phyloP scores from a whole-genome alignment of 2,329 filamentous ascomycete species.

The Blumeria hordei region DNA sequence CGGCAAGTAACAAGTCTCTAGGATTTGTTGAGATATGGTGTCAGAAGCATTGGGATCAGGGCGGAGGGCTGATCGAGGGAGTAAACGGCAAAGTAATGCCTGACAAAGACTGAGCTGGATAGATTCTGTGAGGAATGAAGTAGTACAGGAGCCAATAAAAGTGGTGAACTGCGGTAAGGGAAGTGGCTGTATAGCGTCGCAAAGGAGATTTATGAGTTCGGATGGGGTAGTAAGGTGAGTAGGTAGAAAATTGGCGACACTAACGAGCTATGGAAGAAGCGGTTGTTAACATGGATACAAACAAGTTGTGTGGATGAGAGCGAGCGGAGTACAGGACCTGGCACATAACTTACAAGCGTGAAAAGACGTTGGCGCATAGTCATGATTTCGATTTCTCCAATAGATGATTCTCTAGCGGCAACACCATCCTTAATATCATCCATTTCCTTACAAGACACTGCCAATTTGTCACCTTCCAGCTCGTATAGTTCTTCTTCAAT shows the following conservation, averaged over 20 bases:
- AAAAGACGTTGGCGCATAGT: constrained; percentile 12
- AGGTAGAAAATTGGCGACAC: constrained; percentile 17
- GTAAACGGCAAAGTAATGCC: constrained; percentile 24
- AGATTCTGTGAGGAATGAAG: constrained; percentile 15
- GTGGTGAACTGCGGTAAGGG: constrained; percentile 17
- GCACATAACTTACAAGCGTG: constrained; percentile 8
- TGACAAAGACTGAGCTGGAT: constrained; percentile 26
- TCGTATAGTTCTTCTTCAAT: constrained; percentile 2
- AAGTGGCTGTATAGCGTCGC: constrained; percentile 17
- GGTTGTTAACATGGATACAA: too few relatives aligned
- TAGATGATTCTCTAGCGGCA: constrained; percentile 4
- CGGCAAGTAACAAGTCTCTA: constrained; percentile 29
- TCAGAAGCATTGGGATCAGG: constrained; percentile 15
- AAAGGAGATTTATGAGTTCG: constrained; percentile 24
- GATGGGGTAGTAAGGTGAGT: constrained; percentile 22
- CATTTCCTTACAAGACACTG: not conserved
- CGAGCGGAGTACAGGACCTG: too few relatives aligned
- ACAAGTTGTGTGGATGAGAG: too few relatives aligned
- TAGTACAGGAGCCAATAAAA: constrained; percentile 18
- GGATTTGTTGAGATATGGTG: constrained; percentile 22
- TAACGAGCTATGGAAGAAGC: constrained; percentile 9
- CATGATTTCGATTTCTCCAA: constrained; percentile 13
- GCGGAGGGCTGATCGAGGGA: constrained; percentile 17
- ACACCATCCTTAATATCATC: constrained; percentile 1
- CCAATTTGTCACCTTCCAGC: not conserved